These are phyloP conservation scores for Craspedostauros australis DNA, from an alignment of 108 stramenopile species.

Conservation along the genomic window DNA sequence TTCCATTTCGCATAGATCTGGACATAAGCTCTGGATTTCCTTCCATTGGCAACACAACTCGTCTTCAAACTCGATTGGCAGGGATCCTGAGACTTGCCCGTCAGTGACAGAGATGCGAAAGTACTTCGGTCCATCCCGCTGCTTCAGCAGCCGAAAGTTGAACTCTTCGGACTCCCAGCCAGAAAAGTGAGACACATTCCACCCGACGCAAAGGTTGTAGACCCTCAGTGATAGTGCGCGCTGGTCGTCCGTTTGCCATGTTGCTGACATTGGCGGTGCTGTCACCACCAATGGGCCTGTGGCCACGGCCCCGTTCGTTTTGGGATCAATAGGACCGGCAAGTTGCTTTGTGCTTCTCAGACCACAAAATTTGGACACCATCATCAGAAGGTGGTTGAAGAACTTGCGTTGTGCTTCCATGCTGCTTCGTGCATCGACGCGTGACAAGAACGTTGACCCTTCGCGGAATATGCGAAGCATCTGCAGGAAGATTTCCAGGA, in stretches of 20 bases:
- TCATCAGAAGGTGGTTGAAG: too few relatives aligned
- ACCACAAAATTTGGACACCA: too few relatives aligned
- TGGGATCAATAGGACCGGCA: too few relatives aligned
- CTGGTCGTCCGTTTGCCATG: slow-evolving; percentile 38
- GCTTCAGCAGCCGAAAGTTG: slow-evolving; percentile 39
- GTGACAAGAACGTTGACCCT: too few relatives aligned
- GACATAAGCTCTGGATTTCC: slow-evolving; percentile 25
- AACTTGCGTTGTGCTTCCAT: too few relatives aligned
- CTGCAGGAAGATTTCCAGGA: too few relatives aligned
- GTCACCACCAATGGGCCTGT: too few relatives aligned
- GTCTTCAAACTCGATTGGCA: slow-evolving; percentile 10
- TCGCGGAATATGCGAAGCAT: too few relatives aligned
- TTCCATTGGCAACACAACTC: slow-evolving; percentile 53
- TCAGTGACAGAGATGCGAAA: slow-evolving; percentile 60
- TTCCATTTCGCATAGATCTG: slow-evolving; percentile 31
- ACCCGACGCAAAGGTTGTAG: slow-evolving; percentile 67
- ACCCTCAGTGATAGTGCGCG: slow-evolving; percentile 38
- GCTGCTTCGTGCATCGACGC: too few relatives aligned
- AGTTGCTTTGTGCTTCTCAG: too few relatives aligned
- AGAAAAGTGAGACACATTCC: slow-evolving; percentile 71
- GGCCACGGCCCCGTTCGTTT: too few relatives aligned
- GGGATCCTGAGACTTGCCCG: slow-evolving; percentile 38
- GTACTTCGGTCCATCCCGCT: slow-evolving; percentile 31
- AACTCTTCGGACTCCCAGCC: slow-evolving; percentile 79
- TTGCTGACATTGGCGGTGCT: slow-evolving; percentile 33